phyloP scores from a whole-genome alignment of 345 rosid species.

The Leavenworthia alabamica region DNA sequence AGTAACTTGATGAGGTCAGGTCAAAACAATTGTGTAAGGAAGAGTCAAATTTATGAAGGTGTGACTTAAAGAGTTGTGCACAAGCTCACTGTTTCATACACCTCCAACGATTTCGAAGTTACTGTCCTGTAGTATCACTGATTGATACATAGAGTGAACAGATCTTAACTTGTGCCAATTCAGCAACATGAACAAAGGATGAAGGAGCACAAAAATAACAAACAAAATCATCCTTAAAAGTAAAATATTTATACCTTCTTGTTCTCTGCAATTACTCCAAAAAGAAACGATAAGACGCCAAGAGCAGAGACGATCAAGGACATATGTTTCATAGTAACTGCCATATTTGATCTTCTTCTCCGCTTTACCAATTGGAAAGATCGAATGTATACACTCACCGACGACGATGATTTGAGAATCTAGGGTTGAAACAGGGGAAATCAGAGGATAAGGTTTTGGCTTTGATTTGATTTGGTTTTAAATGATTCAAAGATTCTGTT shows the following conservation, averaged over 20 bases:
- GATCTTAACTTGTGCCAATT: not conserved
- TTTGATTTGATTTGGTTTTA: not conserved
- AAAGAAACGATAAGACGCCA: constrained; percentile 56
- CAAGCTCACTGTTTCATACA: constrained; percentile 3
- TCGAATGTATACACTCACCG: not conserved
- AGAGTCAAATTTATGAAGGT: no score
- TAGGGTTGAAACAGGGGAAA: not conserved
- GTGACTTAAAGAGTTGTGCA: not conserved
- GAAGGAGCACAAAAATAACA: no score
- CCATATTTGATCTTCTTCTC: constrained; percentile 38
- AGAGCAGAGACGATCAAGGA: constrained; percentile 45
- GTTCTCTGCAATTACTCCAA: constrained; percentile 73
- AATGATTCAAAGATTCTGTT: constrained; percentile 3
- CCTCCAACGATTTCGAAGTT: no score
- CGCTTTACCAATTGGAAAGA: not conserved
- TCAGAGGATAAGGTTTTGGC: not conserved
- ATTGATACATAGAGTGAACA: not conserved
- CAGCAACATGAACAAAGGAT: not conserved
- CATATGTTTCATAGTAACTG: constrained; percentile 53
- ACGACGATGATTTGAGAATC: not conserved
- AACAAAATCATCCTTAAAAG: no score
- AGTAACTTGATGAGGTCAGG: no score
- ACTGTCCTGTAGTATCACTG: no score
- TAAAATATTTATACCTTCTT: constrained; percentile 57
- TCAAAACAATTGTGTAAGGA: no score